Conservation (phyloP, 352 stramenopile species). For the Globisporangium sylvaticum region DNA sequence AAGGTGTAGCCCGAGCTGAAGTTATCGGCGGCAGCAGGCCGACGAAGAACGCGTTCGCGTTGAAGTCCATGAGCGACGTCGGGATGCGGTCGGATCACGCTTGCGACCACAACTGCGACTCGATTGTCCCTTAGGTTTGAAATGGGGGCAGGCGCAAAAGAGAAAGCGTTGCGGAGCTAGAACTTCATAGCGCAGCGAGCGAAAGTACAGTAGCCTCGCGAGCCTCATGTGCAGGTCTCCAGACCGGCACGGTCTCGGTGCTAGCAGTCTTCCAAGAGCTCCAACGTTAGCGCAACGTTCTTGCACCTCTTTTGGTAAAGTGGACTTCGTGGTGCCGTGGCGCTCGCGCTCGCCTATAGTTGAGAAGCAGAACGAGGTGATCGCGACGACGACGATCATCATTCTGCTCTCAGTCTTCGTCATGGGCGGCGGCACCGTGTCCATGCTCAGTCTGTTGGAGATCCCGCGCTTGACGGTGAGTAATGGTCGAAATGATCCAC, state of each 20-base stretch:
- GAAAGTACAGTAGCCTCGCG: too few relatives aligned
- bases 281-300: too few relatives aligned
- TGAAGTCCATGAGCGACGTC: constrained; percentile 82
- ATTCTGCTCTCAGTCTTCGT: background rate
- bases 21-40: constrained; percentile 92
- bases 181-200: background rate
- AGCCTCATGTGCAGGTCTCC: too few relatives aligned
- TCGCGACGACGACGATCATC: background rate
- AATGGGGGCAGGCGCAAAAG: too few relatives aligned
- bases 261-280: too few relatives aligned
- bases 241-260: too few relatives aligned
- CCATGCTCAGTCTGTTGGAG: constrained; percentile 79
- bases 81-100: constrained; percentile 64
- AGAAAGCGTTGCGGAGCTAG: too few relatives aligned
- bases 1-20: constrained; percentile 94
- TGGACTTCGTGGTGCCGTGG: constrained; percentile 90
- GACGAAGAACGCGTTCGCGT: constrained; percentile 92
- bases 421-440: constrained; percentile 22
- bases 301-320: constrained; percentile 78
- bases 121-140: too few relatives aligned
- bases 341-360: constrained; percentile 26
- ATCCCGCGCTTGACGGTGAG: constrained; percentile 81
- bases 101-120: constrained; percentile 27
- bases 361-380: too few relatives aligned
- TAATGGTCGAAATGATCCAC: background rate